A percentile compares a stretch with the other conserved stretches of the same genome.
Evolutionary conservation across 179 eudicot genomes (phyloP).

Genomic region (Spergularia azorica): DNA sequence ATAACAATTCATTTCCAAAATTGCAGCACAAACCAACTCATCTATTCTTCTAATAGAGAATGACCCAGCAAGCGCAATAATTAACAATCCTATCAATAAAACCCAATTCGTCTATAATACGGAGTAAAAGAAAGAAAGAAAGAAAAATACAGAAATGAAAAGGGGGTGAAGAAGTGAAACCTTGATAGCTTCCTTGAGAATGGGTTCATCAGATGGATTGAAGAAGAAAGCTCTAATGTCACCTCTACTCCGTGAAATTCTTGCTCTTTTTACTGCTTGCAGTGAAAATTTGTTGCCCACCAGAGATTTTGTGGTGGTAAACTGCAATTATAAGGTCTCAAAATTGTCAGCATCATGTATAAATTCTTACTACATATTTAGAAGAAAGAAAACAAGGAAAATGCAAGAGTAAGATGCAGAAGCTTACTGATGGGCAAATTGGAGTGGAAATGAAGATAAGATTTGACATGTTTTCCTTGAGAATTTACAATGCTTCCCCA

Average conservation of each 20-base stretch:
- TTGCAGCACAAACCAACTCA: too few relatives aligned
- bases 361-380: not conserved
- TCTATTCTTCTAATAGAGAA: too few relatives aligned
- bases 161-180: slow-evolving; percentile 1
- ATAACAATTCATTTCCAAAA: too few relatives aligned
- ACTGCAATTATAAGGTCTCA: slow-evolving; percentile 9
- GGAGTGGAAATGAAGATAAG: slow-evolving; percentile 2
- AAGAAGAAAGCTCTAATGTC: slow-evolving; percentile 32
- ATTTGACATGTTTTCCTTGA: slow-evolving; percentile 18
- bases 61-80: not conserved
- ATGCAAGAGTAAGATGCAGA: not conserved
- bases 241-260: slow-evolving; percentile 10
- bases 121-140: too few relatives aligned
- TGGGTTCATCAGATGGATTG: slow-evolving; percentile 35
- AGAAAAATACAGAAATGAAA: not conserved
- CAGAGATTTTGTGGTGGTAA: not conserved
- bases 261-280: not conserved
- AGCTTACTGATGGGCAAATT: slow-evolving; percentile 13
- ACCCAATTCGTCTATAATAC: not conserved
- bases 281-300: not conserved
- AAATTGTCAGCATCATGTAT: not conserved
- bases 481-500: too few relatives aligned
- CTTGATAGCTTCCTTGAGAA: slow-evolving; percentile 39
- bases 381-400: too few relatives aligned
- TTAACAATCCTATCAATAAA: not conserved